Conservation (phyloP, 2,329 filamentous ascomycete genomes). For the Apiospora malaysiana region DNA sequence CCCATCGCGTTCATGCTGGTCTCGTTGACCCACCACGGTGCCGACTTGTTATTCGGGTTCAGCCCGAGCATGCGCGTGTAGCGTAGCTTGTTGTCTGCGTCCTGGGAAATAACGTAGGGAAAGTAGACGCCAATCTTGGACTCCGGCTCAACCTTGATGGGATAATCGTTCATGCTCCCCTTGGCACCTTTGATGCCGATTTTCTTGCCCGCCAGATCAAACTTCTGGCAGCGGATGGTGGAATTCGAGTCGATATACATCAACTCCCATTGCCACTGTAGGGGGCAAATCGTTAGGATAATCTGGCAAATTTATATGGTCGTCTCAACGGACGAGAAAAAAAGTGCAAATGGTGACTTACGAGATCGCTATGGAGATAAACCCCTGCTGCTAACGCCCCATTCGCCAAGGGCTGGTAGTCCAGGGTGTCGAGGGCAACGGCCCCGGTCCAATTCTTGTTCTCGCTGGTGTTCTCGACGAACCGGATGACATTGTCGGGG, state of each 20-base stretch:
- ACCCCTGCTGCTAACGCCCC: constrained; percentile 31
- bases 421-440: constrained; percentile 29
- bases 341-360: too few relatives aligned
- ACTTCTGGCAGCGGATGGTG: constrained; percentile 30
- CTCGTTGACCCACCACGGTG: constrained; percentile 33
- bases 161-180: constrained; percentile 31
- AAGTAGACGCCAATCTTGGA: constrained; percentile 32
- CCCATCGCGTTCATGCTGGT: constrained; percentile 15
- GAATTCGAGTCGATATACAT: constrained; percentile 32
- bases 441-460: constrained; percentile 30
- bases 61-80: constrained; percentile 30
- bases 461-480: constrained; percentile 29
- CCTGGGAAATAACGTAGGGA: constrained; percentile 32
- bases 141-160: constrained; percentile 27
- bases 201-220: constrained; percentile 28
- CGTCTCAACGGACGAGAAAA: neutral
- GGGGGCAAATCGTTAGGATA: constrained; percentile 17
- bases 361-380: constrained; percentile 27
- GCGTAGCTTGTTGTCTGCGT: constrained; percentile 29
- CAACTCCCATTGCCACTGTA: constrained; percentile 30
- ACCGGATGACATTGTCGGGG: constrained; percentile 29
- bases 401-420: constrained; percentile 29
- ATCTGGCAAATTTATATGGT: neutral
- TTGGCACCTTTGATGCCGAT: constrained; percentile 27
- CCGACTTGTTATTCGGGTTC: constrained; percentile 26